Evolutionary conservation across 495 filamentous ascomycete species (phyloP), one percentile per base, ranked within the genome.

Genomic region (Umbilicaria muhlenbergii): DNA sequence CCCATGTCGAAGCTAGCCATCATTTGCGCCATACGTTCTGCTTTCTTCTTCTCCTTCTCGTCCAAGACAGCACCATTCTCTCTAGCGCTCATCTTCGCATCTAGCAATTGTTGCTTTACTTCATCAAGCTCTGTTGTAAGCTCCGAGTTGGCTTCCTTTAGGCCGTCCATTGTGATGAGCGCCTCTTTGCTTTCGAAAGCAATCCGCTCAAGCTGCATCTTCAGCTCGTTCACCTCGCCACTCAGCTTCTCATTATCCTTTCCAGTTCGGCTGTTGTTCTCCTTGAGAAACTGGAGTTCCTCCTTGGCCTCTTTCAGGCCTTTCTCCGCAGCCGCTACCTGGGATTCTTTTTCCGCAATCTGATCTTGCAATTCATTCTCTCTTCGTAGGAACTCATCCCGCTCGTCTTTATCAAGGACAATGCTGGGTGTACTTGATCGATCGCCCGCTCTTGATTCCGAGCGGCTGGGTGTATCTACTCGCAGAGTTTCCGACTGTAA

Each of bases 21-120:
- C 91, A 98, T 98, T 74, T 94, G 85, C 21, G 91, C 91, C 91
- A 98, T 98, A 58, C 86, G 86, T 66, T 96, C 91, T 5, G 85
- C 84, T 69, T 96, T 98, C 69, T 86, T 88, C 70, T 86, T 88
- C 62, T 96, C 91, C 68, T 96, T 98, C 64, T 95, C 91, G 52
- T 95, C 87, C 3, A 89, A 58, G 12, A 79, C 80, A 2, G 84
- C 84, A 24, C 75, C 80, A 3, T 84, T 93, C 63, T 95, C 92
- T 67, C 86, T 91, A 39, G 89, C 87, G 51, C 74, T 83, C 83
- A 98, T 92, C 62, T 86, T 85, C 28, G 89, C 83, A 62, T 98
- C 87, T 3, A 96, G 71, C 43, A 98, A 80, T 51, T 95, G 85
- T 56, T 96, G 92, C 64, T 98, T 98, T 34, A 96, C 76, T 34